Evolutionary conservation across 148 eudicot species (phyloP).

Genomic region (Diospyros lotus): DNA sequence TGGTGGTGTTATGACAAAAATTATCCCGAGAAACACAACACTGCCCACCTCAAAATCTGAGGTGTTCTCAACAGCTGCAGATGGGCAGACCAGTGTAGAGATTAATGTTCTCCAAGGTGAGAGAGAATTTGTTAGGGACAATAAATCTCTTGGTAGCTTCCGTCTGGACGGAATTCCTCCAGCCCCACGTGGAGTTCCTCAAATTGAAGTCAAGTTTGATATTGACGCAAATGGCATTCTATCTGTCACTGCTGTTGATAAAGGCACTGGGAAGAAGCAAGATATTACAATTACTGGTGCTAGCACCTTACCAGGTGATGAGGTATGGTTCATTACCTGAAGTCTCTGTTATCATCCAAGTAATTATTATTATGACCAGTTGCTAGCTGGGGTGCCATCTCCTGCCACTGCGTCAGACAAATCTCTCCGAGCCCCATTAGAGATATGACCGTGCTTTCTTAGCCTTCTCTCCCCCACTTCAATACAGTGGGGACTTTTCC

Average conservation of each 20-base stretch:
- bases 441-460: too few relatives aligned
- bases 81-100: slow-evolving; percentile 68
- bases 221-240: slow-evolving; percentile 73
- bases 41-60: slow-evolving; percentile 66
- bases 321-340: slow-evolving; percentile 33
- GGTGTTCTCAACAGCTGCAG: slow-evolving; percentile 73
- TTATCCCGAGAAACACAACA: slow-evolving; percentile 62
- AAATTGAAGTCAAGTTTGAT: slow-evolving; percentile 62
- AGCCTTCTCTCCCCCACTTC: too few relatives aligned
- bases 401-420: too few relatives aligned
- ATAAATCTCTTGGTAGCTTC: slow-evolving; percentile 67
- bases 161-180: slow-evolving; percentile 72
- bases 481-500: too few relatives aligned
- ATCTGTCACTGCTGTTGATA: slow-evolving; percentile 60
- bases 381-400: background rate
- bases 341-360: background rate
- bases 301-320: slow-evolving; percentile 62
- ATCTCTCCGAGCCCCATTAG: too few relatives aligned
- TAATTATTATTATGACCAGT: background rate
- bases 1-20: slow-evolving; percentile 70
- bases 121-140: slow-evolving; percentile 67
- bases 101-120: slow-evolving; percentile 71
- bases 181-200: slow-evolving; percentile 76
- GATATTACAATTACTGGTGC: slow-evolving; percentile 72
- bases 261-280: slow-evolving; percentile 74